Percentiles rank a stretch among this genome's conserved stretches.
Evolutionary conservation across 2,329 filamentous ascomycete species (phyloP).

Genomic region (Aspergillus carbonarius): DNA sequence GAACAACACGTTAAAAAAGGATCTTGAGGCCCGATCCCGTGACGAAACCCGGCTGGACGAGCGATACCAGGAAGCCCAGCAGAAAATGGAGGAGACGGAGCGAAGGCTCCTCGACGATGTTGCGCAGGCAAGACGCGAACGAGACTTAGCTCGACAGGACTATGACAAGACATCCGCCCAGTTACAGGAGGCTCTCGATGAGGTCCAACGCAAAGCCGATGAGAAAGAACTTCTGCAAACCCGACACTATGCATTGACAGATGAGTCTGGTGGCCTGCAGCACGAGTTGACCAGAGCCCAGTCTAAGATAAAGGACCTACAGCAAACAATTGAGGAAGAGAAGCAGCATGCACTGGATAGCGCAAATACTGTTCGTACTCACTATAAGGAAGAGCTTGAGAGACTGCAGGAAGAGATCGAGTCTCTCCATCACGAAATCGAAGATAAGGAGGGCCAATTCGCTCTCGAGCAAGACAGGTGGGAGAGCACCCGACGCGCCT

Average conservation of each 20-base stretch:
- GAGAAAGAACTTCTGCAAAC: slow-evolving; percentile 70
- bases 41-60: slow-evolving; percentile 52
- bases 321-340: slow-evolving; percentile 53
- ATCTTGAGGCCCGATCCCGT: slow-evolving; percentile 46
- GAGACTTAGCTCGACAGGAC: slow-evolving; percentile 47
- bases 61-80: slow-evolving; percentile 42
- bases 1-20: slow-evolving; percentile 43
- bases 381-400: slow-evolving; percentile 57
- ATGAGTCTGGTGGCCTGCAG: slow-evolving; percentile 67
- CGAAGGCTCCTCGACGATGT: slow-evolving; percentile 45
- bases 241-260: slow-evolving; percentile 65
- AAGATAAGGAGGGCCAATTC: slow-evolving; percentile 69
- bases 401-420: slow-evolving; percentile 58
- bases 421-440: slow-evolving; percentile 62
- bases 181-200: slow-evolving; percentile 58
- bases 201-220: slow-evolving; percentile 57
- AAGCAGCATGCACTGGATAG: slow-evolving; percentile 59
- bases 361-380: slow-evolving; percentile 58
- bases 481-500: slow-evolving; percentile 64
- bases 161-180: slow-evolving; percentile 44
- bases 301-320: slow-evolving; percentile 47
- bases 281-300: slow-evolving; percentile 57
- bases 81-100: slow-evolving; percentile 39
- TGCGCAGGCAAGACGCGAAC: slow-evolving; percentile 44
- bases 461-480: slow-evolving; percentile 71